Percentiles rank a stretch among this genome's conserved stretches.
phyloP scores from a whole-genome alignment of 2,329 filamentous ascomycete genomes.

The Penicillium carneum region DNA sequence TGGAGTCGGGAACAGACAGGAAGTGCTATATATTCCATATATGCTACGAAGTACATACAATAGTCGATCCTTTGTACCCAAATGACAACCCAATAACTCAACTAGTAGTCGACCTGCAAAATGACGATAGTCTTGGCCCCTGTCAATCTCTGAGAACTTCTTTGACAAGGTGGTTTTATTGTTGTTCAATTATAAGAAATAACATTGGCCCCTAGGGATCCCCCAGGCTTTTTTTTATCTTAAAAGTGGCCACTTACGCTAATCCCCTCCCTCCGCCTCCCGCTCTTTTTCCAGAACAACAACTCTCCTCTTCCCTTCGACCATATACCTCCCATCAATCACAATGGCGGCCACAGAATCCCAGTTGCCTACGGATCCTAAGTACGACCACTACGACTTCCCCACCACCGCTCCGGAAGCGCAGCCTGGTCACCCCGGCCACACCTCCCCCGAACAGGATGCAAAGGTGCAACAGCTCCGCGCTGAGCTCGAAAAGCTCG shows the following conservation, averaged over 20 bases:
- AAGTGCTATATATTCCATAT: not conserved
- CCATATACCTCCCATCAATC: conserved; percentile 25
- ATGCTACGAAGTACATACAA: not conserved
- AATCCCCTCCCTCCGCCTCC: conserved; percentile 31
- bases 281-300: conserved; percentile 28
- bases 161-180: not conserved
- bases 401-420: conserved; percentile 76
- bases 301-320: conserved; percentile 17
- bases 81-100: not conserved
- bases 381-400: conserved; percentile 96
- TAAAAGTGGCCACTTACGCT: conserved; percentile 36
- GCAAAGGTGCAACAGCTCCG: conserved; percentile 87
- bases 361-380: conserved; percentile 70
- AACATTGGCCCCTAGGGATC: conserved; percentile 3
- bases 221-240: conserved; percentile 1
- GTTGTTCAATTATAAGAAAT: not conserved
- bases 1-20: not conserved
- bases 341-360: conserved; percentile 45
- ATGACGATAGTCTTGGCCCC: not conserved
- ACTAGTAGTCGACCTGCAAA: not conserved
- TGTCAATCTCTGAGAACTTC: not conserved
- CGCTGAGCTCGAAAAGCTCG: conserved; percentile 80
- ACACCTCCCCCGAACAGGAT: conserved; percentile 86
- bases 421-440: conserved; percentile 81
- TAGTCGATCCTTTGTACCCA: not conserved